Evolutionary conservation across 148 eudicot genomes (phyloP).

Genomic region (Amaranthus cruentus): DNA sequence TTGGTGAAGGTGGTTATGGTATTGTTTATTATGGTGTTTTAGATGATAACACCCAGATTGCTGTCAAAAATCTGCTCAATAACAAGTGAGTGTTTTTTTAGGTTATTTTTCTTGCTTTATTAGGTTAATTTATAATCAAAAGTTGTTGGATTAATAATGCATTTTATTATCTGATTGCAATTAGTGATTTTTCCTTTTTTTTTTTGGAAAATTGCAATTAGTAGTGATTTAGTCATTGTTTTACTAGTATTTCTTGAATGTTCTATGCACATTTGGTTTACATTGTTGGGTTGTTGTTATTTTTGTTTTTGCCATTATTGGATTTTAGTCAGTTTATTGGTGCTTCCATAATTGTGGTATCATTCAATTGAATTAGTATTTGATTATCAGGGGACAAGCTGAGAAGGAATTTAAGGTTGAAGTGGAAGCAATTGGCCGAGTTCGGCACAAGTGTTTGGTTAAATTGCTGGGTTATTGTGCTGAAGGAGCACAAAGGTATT

Average conservation of each 20-base stretch:
- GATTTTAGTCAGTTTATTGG: background rate
- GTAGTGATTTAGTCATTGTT: background rate
- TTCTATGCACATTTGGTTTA: background rate
- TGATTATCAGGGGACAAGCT: constrained; percentile 55
- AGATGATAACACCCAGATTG: constrained; percentile 47
- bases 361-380: constrained; percentile 3
- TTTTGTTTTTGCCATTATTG: background rate
- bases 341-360: background rate
- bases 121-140: background rate
- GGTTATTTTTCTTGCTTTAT: background rate
- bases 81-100: constrained; percentile 39
- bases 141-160: background rate
- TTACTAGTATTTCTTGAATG: background rate
- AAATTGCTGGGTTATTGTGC: constrained; percentile 66
- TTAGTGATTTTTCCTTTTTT: background rate
- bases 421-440: constrained; percentile 70
- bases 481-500: constrained; percentile 69
- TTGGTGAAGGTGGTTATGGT: constrained; percentile 84
- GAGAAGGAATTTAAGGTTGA: constrained; percentile 67
- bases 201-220: background rate
- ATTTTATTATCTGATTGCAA: background rate
- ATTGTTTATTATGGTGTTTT: constrained; percentile 63
- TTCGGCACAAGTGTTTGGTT: constrained; percentile 61
- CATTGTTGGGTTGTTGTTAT: background rate
- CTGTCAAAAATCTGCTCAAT: constrained; percentile 71